phyloP scores from a whole-genome alignment of 2,329 filamentous ascomycete species.

The Hypocrella siamensis region DNA sequence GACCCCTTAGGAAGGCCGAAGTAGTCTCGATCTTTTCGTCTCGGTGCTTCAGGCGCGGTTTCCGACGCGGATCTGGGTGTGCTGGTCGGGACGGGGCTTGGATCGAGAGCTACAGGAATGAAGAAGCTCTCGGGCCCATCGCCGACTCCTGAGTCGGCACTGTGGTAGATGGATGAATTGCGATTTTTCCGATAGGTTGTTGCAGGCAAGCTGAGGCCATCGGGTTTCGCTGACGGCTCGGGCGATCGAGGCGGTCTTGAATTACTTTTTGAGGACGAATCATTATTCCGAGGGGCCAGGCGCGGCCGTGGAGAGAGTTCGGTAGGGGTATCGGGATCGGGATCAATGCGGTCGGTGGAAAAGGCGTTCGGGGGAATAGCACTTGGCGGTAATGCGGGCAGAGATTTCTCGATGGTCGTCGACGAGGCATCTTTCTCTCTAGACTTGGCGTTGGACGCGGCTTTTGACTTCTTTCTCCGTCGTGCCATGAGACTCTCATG shows the following conservation, averaged over 20 bases:
- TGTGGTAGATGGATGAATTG: constrained; percentile 49
- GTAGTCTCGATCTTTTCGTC: constrained; percentile 43
- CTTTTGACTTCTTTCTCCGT: constrained; percentile 72
- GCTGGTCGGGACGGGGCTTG: constrained; percentile 40
- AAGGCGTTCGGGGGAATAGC: constrained; percentile 48
- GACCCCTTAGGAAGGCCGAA: constrained; percentile 31
- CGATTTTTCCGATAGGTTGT: constrained; percentile 66
- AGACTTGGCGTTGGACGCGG: constrained; percentile 39
- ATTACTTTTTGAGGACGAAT: constrained; percentile 38
- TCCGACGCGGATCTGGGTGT: constrained; percentile 40
- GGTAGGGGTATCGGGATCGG: constrained; percentile 50
- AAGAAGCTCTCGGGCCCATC: constrained; percentile 56
- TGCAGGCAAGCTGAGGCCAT: constrained; percentile 55
- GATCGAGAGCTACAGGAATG: constrained; percentile 62
- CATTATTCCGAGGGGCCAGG: constrained; percentile 31
- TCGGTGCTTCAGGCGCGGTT: constrained; percentile 24
- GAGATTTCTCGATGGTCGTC: constrained; percentile 73
- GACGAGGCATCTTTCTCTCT: constrained; percentile 48
- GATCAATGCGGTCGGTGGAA: constrained; percentile 40
- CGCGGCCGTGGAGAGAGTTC: constrained; percentile 53
- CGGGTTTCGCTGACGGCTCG: constrained; percentile 29
- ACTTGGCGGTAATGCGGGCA: constrained; percentile 77
- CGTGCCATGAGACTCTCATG: constrained; percentile 94
- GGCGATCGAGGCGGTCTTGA: constrained; percentile 38
- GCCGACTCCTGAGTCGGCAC: constrained; percentile 26